phyloP scores from a whole-genome alignment of 306 rosid species.

The Medicago lupulina region DNA sequence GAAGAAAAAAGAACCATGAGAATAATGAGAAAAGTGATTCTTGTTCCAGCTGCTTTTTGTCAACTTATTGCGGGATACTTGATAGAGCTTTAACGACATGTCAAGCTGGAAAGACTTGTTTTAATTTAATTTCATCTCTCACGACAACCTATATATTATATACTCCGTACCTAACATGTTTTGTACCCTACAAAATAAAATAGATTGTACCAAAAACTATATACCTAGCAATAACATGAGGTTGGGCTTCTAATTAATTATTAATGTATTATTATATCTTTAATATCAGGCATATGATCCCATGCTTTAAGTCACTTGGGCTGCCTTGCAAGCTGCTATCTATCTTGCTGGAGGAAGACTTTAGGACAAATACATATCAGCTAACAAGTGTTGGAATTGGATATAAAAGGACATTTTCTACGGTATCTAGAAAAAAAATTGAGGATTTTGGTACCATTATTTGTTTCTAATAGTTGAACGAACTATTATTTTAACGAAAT shows the following conservation, averaged over 20 bases:
- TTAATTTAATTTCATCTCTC: not conserved
- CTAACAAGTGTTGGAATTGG: constrained; percentile 1
- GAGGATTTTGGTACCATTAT: not conserved
- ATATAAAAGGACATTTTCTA: not conserved
- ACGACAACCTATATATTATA: not conserved
- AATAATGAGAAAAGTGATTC: constrained; percentile 41
- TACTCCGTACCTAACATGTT: constrained; percentile 40
- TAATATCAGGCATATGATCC: constrained; percentile 17
- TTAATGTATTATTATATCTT: constrained; percentile 11
- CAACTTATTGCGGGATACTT: constrained; percentile 29
- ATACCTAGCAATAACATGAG: constrained; percentile 44
- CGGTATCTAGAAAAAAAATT: not conserved
- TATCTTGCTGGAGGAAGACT: constrained; percentile 33
- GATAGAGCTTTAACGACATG: constrained; percentile 42
- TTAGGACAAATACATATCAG: constrained; percentile 35
- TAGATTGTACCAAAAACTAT: no score
- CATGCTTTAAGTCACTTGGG: constrained; percentile 34
- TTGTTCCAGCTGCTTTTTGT: constrained; percentile 37
- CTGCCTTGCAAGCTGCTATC: constrained; percentile 38
- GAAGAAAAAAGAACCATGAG: constrained; percentile 6
- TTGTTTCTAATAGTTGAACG: not conserved
- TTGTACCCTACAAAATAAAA: no score
- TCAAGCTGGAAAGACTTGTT: constrained; percentile 43
- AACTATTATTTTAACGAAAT: not conserved
- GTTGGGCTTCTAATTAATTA: constrained; percentile 30